Conservation (phyloP, 2,329 filamentous ascomycete genomes). For the Talaromyces sp. region DNA sequence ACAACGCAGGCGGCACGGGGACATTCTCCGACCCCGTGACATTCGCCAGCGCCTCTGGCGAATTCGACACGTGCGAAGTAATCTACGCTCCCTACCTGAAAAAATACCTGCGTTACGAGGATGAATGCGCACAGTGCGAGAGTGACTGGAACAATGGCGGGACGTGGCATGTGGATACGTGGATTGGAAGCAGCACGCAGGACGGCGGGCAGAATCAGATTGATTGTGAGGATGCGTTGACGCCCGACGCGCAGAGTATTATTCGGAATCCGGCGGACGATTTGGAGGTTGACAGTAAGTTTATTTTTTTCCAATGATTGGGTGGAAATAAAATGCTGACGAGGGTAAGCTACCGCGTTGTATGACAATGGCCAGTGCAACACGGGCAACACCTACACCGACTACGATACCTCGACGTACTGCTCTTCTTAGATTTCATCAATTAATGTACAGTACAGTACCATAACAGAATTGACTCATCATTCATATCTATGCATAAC, state of each 20-base stretch:
- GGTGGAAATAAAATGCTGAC: background rate
- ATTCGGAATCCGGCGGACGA: slow-evolving; percentile 24
- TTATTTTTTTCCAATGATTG: background rate
- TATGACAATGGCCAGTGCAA: slow-evolving; percentile 4
- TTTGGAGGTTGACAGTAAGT: slow-evolving; percentile 28
- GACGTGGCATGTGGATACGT: slow-evolving; percentile 32
- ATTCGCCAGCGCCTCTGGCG: slow-evolving; percentile 37
- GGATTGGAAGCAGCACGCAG: slow-evolving; percentile 28
- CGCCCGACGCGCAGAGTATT: slow-evolving; percentile 24
- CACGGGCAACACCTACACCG: slow-evolving; percentile 1
- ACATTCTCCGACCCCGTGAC: slow-evolving; percentile 41
- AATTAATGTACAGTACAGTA: background rate
- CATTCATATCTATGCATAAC: slow-evolving; percentile 1
- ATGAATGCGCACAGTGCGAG: slow-evolving; percentile 28
- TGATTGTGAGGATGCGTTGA: slow-evolving; percentile 32
- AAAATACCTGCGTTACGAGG: slow-evolving; percentile 40
- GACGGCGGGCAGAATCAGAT: slow-evolving; percentile 29
- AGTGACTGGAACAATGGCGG: slow-evolving; percentile 19
- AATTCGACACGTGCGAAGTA: slow-evolving; percentile 40
- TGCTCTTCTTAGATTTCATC: background rate
- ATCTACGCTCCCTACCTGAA: slow-evolving; percentile 41
- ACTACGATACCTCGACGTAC: slow-evolving; percentile 5
- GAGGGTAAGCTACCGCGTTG: background rate
- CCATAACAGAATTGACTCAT: background rate
- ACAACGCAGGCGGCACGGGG: slow-evolving; percentile 37